phyloP scores from a whole-genome alignment of 177 flowering plant species.

The Vitis hybrid region DNA sequence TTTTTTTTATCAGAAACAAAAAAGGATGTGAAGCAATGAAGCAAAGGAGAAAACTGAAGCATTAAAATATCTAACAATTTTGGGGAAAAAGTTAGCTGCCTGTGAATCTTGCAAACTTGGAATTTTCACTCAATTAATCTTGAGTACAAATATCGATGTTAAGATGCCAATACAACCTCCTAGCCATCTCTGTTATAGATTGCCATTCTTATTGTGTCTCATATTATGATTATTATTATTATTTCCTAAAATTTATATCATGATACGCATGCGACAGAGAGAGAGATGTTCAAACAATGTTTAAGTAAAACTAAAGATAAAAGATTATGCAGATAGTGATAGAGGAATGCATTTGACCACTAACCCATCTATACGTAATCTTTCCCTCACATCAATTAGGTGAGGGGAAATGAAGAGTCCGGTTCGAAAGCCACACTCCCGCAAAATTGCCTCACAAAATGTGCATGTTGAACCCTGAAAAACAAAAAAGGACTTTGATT shows the following conservation, averaged over 20 bases:
- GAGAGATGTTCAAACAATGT: neutral
- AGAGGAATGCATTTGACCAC: constrained; percentile 19
- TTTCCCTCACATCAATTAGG: constrained; percentile 88
- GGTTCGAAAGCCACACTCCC: constrained; percentile 83
- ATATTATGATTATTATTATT: no score
- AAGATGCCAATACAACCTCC: neutral
- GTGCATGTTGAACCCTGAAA: constrained; percentile 91
- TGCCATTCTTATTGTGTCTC: no score
- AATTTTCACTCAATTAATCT: no score
- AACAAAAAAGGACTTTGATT: constrained; percentile 1
- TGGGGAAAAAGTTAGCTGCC: no score
- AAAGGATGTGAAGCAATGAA: no score
- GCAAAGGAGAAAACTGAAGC: no score
- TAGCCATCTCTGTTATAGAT: neutral
- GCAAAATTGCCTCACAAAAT: constrained; percentile 79
- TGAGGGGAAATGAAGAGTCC: constrained; percentile 96
- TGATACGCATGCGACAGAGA: neutral
- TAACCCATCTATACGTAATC: constrained; percentile 86
- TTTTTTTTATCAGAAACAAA: no score
- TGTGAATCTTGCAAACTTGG: no score
- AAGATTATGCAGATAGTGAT: neutral
- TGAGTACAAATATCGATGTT: no score
- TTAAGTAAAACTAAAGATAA: neutral
- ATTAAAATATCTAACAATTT: no score
- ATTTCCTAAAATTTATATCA: no score